Conservation (phyloP, 345 rosid genomes). For the Pugionium dolabratum region DNA sequence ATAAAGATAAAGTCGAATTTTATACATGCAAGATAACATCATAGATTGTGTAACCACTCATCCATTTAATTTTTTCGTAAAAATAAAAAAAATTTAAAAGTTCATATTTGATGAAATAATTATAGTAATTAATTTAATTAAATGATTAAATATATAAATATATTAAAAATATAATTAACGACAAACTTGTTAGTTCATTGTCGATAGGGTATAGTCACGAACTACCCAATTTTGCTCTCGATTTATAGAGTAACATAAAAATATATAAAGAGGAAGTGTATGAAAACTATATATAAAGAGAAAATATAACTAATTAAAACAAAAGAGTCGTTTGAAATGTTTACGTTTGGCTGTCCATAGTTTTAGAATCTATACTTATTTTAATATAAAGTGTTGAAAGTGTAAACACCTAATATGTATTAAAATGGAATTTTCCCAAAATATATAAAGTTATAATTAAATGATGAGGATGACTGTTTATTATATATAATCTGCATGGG, state of each 20-base stretch:
- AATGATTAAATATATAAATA: background rate
- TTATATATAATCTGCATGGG: conserved; percentile 38
- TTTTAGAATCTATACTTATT: conserved; percentile 38
- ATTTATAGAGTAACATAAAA: conserved; percentile 4
- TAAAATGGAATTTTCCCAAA: conserved; percentile 10
- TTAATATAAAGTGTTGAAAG: conserved; percentile 33
- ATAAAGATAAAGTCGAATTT: too few relatives aligned
- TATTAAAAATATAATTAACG: too few relatives aligned
- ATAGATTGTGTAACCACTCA: too few relatives aligned
- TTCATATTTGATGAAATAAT: background rate
- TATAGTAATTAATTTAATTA: background rate
- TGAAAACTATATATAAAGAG: conserved; percentile 16
- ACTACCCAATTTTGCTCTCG: conserved; percentile 10
- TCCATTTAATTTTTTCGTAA: too few relatives aligned
- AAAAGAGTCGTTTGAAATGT: conserved; percentile 18
- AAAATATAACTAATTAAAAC: conserved; percentile 16
- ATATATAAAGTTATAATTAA: conserved; percentile 12
- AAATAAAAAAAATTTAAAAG: background rate
- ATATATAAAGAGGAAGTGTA: conserved; percentile 19
- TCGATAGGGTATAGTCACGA: background rate
- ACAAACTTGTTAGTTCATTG: background rate
- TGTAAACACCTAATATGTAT: conserved; percentile 36
- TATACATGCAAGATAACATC: too few relatives aligned
- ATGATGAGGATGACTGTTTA: conserved; percentile 24
- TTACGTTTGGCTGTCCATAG: conserved; percentile 33